These are phyloP conservation scores for Xerocomellus chrysenteron DNA, from an alignment of 768 basidiomycete species.

Conservation along the genomic window DNA sequence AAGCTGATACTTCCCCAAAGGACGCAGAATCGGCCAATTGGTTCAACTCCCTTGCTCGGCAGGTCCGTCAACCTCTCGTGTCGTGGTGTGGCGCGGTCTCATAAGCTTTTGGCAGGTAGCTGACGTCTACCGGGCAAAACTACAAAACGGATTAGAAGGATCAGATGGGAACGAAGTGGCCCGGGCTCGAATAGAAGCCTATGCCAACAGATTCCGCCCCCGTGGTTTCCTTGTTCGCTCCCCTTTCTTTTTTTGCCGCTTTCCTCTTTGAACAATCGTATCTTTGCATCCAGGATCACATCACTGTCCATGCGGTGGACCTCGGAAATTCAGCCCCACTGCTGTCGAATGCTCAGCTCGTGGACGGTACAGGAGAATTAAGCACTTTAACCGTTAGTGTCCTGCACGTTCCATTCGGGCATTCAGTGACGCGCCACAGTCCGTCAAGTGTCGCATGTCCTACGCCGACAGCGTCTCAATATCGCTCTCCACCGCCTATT, in stretches of 20 bases:
- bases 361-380: slow-evolving; percentile 7
- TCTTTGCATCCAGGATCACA: slow-evolving; percentile 63
- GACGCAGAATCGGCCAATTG: slow-evolving; percentile 80
- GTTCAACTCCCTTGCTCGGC: slow-evolving; percentile 83
- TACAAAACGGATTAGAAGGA: slow-evolving; percentile 69
- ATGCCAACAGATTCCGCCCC: slow-evolving; percentile 76
- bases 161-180: slow-evolving; percentile 82
- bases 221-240: slow-evolving; percentile 60
- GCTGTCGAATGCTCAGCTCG: slow-evolving; percentile 66
- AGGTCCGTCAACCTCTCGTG: slow-evolving; percentile 47
- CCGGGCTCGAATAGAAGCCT: slow-evolving; percentile 73
- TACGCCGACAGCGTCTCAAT: slow-evolving; percentile 85
- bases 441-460: slow-evolving; percentile 78
- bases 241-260: background rate
- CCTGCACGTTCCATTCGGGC: background rate
- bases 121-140: slow-evolving; percentile 72
- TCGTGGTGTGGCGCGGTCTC: background rate
- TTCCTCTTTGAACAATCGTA: slow-evolving; percentile 2
- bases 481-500: slow-evolving; percentile 78
- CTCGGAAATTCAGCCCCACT: slow-evolving; percentile 80
- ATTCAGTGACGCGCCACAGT: slow-evolving; percentile 42
- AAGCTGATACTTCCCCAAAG: slow-evolving; percentile 4
- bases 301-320: slow-evolving; percentile 81
- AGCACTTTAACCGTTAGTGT: slow-evolving; percentile 32
- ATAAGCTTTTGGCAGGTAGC: slow-evolving; percentile 46